Conservation (phyloP, 768 basidiomycete genomes). For the Kockovaella imperatae region DNA sequence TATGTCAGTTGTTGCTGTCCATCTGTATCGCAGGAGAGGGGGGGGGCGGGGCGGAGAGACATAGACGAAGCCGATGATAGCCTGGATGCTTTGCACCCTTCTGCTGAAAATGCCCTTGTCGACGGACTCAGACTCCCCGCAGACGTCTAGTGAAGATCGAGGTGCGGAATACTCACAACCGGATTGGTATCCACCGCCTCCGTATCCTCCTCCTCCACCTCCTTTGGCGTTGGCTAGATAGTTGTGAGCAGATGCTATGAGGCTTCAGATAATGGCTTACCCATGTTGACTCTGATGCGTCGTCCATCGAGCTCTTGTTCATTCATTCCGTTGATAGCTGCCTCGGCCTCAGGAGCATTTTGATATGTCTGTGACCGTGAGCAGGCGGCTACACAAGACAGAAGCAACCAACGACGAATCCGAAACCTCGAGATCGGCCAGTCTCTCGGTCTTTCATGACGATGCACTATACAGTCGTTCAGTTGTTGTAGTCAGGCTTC, state of each 20-base stretch:
- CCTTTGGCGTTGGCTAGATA: constrained; percentile 47
- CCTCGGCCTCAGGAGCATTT: constrained; percentile 58
- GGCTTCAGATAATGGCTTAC: constrained; percentile 45
- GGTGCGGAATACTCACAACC: constrained; percentile 55
- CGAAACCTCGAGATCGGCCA: constrained; percentile 92
- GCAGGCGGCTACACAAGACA: background rate
- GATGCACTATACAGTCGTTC: constrained; percentile 58
- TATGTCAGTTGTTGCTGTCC: constrained; percentile 4
- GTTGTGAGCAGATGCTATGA: no score
- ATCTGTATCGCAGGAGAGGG: constrained; percentile 3
- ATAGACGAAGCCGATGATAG: background rate
- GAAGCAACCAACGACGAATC: constrained; percentile 62
- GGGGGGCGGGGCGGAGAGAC: background rate
- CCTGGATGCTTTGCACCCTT: constrained; percentile 1
- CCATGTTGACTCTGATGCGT: constrained; percentile 57
- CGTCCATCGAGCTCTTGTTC: constrained; percentile 91
- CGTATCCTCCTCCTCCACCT: constrained; percentile 38
- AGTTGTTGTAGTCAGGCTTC: constrained; percentile 20
- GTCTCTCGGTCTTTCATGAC: constrained; percentile 99
- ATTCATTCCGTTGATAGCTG: constrained; percentile 68
- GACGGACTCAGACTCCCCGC: background rate
- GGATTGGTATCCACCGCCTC: constrained; percentile 30
- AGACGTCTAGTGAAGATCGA: constrained; percentile 45
- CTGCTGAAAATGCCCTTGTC: constrained; percentile 9
- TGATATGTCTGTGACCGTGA: constrained; percentile 39